A percentile compares a stretch with the other conserved stretches of the same genome.
These are phyloP conservation scores for Fusarium nisikadoi DNA, from an alignment of 2,329 filamentous ascomycete species.

Conservation along the genomic window DNA sequence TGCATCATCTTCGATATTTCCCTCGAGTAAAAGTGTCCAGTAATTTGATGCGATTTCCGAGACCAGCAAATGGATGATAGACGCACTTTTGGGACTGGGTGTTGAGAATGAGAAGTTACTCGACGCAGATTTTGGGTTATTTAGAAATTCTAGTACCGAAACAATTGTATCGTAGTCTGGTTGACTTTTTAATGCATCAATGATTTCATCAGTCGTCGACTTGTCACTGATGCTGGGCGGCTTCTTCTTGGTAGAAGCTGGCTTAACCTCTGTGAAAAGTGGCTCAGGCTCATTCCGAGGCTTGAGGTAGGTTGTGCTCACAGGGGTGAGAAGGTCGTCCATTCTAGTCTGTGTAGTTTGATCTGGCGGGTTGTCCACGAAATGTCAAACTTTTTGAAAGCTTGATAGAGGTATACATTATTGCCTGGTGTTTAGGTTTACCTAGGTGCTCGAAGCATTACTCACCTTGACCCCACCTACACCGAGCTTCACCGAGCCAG, in stretches of 20 bases:
- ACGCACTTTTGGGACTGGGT: constrained; percentile 75
- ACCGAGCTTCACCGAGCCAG: constrained; percentile 48
- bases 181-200: constrained; percentile 70
- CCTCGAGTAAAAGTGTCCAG: constrained; percentile 73
- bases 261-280: constrained; percentile 52
- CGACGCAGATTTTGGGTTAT: constrained; percentile 35
- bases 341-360: constrained; percentile 49
- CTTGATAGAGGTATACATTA: not conserved
- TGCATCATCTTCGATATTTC: constrained; percentile 39
- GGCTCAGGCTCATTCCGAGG: constrained; percentile 49
- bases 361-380: not conserved
- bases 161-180: constrained; percentile 69
- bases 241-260: constrained; percentile 18
- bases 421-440: not conserved
- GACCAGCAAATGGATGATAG: constrained; percentile 80
- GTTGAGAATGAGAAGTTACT: constrained; percentile 42
- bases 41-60: constrained; percentile 82
- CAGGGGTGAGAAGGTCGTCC: constrained; percentile 66
- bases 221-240: constrained; percentile 15
- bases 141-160: constrained; percentile 63
- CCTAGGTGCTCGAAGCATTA: not conserved
- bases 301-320: constrained; percentile 63
- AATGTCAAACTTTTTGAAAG: not conserved
- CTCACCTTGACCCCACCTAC: constrained; percentile 47
- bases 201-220: constrained; percentile 59